Evolutionary conservation across 2,329 filamentous ascomycete genomes (phyloP), one percentile per base, ranked within the genome.

Genomic region (Colletotrichum agaves): DNA sequence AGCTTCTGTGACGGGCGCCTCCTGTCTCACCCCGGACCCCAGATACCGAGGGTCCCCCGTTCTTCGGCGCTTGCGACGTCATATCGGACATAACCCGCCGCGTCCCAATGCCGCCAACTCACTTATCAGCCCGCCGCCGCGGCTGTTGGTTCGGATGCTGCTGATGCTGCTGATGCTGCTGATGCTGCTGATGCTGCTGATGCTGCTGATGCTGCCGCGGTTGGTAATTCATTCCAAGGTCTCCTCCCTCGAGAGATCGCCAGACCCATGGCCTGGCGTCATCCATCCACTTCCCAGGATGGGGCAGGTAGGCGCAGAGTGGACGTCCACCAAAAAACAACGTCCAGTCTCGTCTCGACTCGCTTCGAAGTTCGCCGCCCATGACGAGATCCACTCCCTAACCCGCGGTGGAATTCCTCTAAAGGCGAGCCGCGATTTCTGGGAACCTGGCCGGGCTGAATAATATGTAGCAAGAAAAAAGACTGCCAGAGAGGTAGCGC

Each of bases 11-110:
- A 39, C 53, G 39, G 53, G 39, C 53, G 19, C 43, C 41, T 59
- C 56, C 43, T 59, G 56, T 49, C 56, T 59, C 56, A 44, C 33
- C 23, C 23, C 50, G 15, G 33, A 13, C 17, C 50, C 33, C 64
- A 12, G 64, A 67, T 58, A 60, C 53, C 60, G 53, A 67, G 52
- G 39, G 53, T 39, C 52, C 52, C 61, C 64, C 52, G 50, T 47
- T 35, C 19, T 27, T n/a, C 47, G 37, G 55, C 27, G 37, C 46
- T 50, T 50, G n/a, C 47, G 21, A 55, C 62, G 62, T 65, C 62
- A 61, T 52, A n/a, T 53, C 21, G n/a, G 53, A 13, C 11, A 52
- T 31, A 23, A 31, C 27, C 47, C 27, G 47, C 23, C 21, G 47
- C 47, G 23, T 52, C n/a, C 31, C 47, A 31, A n/a, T 52, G 21